Evolutionary conservation across 2,329 filamentous ascomycete genomes (phyloP), one percentile per base, ranked within the genome.

Genomic region (Clonostachys byssicola): DNA sequence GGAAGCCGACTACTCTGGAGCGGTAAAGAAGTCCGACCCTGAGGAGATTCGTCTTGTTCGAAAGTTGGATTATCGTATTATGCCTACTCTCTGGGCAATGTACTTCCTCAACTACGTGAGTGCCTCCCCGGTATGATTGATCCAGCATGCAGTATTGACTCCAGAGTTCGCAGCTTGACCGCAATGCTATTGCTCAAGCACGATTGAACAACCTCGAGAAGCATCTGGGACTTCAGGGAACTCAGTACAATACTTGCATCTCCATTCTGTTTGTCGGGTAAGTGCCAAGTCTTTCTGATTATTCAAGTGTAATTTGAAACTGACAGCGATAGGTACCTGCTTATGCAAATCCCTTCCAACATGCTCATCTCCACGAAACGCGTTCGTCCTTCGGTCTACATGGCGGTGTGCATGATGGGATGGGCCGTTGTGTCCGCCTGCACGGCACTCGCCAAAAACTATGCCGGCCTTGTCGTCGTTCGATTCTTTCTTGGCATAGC

Each of bases 131-230:
- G 46, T 54, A 60, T 35, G 52, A 61, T 10, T 60, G 58, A n/a
- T 52, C 56, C 17, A n/a, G 40, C 5, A 42, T 12, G 13, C 8
- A 8, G 23, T 10, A 30, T 30, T 30, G 16, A 20, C 35, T 34
- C 40, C 17, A 16, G 13, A n/a, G 13, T n/a, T 16, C 12, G 40
- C 47, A 65, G 58, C 60, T 75, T n/a, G 74, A 79, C 51, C 63
- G 73, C 14, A 78, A 77, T 47, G 77, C 81, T 41, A 80, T 82
- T 53, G 78, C 79, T 3, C 75, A 78, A 18, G 80, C 80, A 5
- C 67, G 72, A 17, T 56, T 83, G 34, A 73, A 78, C 47, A 75
- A 75, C 1, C 59, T 83, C 5, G 72, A 79, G 44, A 65, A 72
- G 10, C 74, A 82, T 42, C 60, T 83, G 3, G 61, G 66, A 4